Evolutionary conservation across 2,329 filamentous ascomycete genomes (phyloP).

Genomic region (Monosporascus sp.): DNA sequence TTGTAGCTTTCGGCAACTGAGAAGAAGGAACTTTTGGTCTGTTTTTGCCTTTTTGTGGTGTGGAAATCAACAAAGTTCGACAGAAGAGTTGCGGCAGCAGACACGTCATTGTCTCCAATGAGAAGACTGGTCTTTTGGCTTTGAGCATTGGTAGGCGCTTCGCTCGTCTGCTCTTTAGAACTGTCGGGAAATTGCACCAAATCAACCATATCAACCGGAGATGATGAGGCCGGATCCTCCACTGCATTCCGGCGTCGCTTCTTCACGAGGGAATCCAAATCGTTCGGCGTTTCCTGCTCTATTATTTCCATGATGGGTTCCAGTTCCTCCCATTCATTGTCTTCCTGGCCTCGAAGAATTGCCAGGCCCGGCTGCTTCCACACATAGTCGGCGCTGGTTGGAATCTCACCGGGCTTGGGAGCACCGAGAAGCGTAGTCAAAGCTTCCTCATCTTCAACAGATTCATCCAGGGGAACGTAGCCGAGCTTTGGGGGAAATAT

Average conservation of each 20-base stretch:
- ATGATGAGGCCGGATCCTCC: background rate
- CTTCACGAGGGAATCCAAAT: conserved; percentile 15
- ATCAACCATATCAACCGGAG: conserved; percentile 1
- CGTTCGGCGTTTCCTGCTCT: background rate
- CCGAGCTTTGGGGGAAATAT: conserved; percentile 17
- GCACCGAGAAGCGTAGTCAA: conserved; percentile 2
- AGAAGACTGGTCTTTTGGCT: conserved; percentile 10
- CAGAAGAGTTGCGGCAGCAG: conserved; percentile 19
- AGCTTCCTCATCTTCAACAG: conserved; percentile 9
- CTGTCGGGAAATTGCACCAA: conserved; percentile 3
- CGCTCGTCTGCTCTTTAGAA: background rate
- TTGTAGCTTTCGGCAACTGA: background rate
- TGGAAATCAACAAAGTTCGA: conserved; percentile 23
- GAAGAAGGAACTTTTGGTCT: conserved; percentile 22
- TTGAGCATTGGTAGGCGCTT: background rate
- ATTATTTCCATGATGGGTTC: background rate
- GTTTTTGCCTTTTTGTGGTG: conserved; percentile 21
- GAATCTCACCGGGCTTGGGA: conserved; percentile 5
- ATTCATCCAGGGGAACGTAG: conserved; percentile 13
- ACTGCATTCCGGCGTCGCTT: conserved; percentile 14
- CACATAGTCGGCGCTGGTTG: conserved; percentile 20
- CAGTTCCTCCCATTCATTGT: conserved; percentile 11
- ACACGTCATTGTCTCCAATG: conserved; percentile 13
- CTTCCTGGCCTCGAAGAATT: conserved; percentile 20
- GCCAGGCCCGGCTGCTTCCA: conserved; percentile 25